Percentiles rank a stretch among this genome's conserved stretches.
Evolutionary conservation across 371 early-diverging fungal species (phyloP).

Genomic region (Mucor irregularis): DNA sequence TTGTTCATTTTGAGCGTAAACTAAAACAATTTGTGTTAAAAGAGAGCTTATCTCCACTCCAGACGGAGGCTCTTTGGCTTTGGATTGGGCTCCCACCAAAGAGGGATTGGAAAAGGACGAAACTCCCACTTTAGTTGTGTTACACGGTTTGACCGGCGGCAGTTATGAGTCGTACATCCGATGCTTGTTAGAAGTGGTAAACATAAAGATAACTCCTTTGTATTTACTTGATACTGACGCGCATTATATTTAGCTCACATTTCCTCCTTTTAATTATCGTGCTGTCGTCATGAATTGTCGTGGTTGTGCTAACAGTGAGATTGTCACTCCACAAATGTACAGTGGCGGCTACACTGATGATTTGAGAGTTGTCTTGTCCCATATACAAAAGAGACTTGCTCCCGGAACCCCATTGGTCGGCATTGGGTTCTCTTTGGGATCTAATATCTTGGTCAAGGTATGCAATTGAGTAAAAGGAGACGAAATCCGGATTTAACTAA

Average conservation of each 20-base stretch:
- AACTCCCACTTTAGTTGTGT: conserved; percentile 72
- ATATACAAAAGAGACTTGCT: conserved; percentile 51
- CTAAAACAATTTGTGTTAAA: conserved; percentile 5
- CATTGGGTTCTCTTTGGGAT: conserved; percentile 88
- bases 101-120: conserved; percentile 48
- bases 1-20: background rate
- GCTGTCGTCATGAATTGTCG: conserved; percentile 87
- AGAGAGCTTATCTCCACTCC: conserved; percentile 68
- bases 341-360: conserved; percentile 86
- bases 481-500: background rate
- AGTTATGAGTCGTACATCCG: conserved; percentile 86
- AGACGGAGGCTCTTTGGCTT: conserved; percentile 84
- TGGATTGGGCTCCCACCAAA: conserved; percentile 82
- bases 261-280: conserved; percentile 61
- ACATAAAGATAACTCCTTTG: background rate
- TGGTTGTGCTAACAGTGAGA: conserved; percentile 78
- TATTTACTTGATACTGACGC: background rate
- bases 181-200: conserved; percentile 65
- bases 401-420: conserved; percentile 73
- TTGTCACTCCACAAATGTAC: conserved; percentile 81
- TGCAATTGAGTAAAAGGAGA: too few species aligned
- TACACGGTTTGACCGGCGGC: conserved; percentile 93
- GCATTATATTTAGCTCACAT: conserved; percentile 28
- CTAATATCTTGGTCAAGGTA: conserved; percentile 89
- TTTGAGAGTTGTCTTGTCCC: conserved; percentile 59